A percentile compares a stretch with the other conserved stretches of the same genome.
Evolutionary conservation across 73 alveolate genomes (phyloP).

Genomic region (Paramecium primaurelia): DNA sequence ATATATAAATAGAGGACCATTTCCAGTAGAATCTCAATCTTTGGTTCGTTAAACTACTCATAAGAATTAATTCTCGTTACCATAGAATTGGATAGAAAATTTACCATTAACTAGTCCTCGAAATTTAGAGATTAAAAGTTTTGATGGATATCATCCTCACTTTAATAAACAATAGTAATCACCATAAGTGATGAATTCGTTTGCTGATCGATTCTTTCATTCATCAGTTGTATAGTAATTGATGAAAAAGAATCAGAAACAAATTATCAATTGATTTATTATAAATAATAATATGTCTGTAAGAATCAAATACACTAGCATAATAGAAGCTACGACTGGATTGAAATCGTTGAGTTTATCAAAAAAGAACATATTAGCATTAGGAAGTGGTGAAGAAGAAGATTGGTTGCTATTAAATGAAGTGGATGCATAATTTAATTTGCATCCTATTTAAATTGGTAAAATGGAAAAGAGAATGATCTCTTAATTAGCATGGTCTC

Average conservation of each 20-base stretch:
- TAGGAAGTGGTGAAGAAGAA: constrained; percentile 3
- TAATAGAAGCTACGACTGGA: neutral
- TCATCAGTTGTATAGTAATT: neutral
- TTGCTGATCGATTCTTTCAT: neutral
- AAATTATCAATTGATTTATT: neutral
- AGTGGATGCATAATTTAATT: neutral
- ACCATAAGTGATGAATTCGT: neutral
- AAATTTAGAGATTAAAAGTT: neutral
- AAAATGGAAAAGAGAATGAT: constrained; percentile 24
- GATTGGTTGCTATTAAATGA: constrained; percentile 11
- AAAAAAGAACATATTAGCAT: neutral
- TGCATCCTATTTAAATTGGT: neutral
- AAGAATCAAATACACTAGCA: neutral
- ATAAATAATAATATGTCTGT: neutral
- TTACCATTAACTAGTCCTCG: neutral
- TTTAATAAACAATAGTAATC: neutral
- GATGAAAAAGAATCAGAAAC: constrained; percentile 5
- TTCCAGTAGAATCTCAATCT: neutral
- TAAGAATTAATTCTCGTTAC: neutral
- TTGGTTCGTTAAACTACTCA: neutral
- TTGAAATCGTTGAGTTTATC: neutral
- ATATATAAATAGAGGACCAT: neutral
- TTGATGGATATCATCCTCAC: constrained; percentile 1
- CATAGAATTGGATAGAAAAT: neutral
- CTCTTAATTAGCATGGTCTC: constrained; percentile 43